Conservation (phyloP, 352 stramenopile genomes). For the Globisporangium takayamanum region DNA sequence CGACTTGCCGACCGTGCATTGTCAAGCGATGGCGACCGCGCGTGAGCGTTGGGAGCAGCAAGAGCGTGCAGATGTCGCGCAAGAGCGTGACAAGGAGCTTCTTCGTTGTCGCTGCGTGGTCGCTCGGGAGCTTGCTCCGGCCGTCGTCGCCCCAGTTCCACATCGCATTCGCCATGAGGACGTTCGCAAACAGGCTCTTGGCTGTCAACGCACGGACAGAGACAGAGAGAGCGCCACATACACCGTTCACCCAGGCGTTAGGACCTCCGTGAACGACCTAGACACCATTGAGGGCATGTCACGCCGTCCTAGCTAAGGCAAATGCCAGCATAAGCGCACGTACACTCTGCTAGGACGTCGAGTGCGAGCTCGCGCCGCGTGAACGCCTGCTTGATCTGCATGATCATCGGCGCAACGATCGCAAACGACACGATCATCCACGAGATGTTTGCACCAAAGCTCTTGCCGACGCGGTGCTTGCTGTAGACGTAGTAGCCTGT, state of each 20-base stretch:
- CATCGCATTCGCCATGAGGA: conserved; percentile 67
- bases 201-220: conserved; percentile 11
- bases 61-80: conserved; percentile 33
- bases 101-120: conserved; percentile 55
- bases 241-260: too few relatives aligned
- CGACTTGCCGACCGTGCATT: conserved; percentile 33
- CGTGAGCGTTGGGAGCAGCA: conserved; percentile 65
- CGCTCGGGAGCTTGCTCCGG: conserved; percentile 40
- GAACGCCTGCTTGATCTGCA: conserved; percentile 85
- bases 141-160: conserved; percentile 79
- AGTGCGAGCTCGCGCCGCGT: conserved; percentile 63
- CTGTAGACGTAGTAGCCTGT: conserved; percentile 67
- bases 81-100: conserved; percentile 39
- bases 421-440: conserved; percentile 80
- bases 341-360: conserved; percentile 57
- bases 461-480: conserved; percentile 20
- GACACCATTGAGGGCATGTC: not conserved
- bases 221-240: too few relatives aligned
- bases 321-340: not conserved
- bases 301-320: not conserved
- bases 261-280: too few relatives aligned
- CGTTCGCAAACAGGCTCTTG: conserved; percentile 64
- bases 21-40: conserved; percentile 72
- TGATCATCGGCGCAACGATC: conserved; percentile 83
- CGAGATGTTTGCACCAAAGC: conserved; percentile 79